phyloP scores from a whole-genome alignment of 352 stramenopile species.

The Phytophthora vignae region DNA sequence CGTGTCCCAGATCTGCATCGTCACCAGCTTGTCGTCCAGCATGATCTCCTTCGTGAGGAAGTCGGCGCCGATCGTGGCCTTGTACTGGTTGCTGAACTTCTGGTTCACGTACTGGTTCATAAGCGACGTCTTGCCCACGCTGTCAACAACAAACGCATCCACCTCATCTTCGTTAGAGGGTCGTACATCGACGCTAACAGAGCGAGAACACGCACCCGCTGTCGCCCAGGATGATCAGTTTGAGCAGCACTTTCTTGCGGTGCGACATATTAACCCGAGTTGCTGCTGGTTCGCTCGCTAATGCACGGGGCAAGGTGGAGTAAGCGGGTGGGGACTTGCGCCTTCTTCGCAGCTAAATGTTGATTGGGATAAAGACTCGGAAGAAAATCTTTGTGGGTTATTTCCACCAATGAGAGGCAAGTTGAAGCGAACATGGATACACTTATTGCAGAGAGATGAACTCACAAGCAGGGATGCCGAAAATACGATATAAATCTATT shows the following conservation, averaged over 20 bases:
- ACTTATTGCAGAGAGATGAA: neutral
- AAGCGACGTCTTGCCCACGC: slow-evolving; percentile 98
- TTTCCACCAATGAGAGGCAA: slow-evolving; percentile 36
- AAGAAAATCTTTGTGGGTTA: slow-evolving; percentile 25
- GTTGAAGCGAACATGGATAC: slow-evolving; percentile 39
- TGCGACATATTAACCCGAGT: slow-evolving; percentile 62
- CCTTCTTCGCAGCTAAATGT: slow-evolving; percentile 13
- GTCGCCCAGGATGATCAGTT: slow-evolving; percentile 98
- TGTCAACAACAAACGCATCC: slow-evolving; percentile 33
- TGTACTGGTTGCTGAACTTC: slow-evolving; percentile 99
- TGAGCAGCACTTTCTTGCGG: slow-evolving; percentile 97
- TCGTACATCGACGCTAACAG: neutral
- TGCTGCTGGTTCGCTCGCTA: slow-evolving; percentile 8
- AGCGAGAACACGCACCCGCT: slow-evolving; percentile 85
- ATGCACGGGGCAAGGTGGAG: slow-evolving; percentile 1
- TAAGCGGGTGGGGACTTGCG: neutral
- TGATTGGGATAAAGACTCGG: slow-evolving; percentile 28
- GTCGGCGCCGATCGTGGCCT: slow-evolving; percentile 99
- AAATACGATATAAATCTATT: too few relatives aligned
- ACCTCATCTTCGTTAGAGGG: too few relatives aligned
- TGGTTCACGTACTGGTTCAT: slow-evolving; percentile 99
- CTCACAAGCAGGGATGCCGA: too few relatives aligned
- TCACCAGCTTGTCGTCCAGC: slow-evolving; percentile 96
- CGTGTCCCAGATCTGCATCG: slow-evolving; percentile 99
- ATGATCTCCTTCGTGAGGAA: slow-evolving; percentile 98